Conservation (phyloP, 768 basidiomycete genomes). For the Boletellus emodensis region DNA sequence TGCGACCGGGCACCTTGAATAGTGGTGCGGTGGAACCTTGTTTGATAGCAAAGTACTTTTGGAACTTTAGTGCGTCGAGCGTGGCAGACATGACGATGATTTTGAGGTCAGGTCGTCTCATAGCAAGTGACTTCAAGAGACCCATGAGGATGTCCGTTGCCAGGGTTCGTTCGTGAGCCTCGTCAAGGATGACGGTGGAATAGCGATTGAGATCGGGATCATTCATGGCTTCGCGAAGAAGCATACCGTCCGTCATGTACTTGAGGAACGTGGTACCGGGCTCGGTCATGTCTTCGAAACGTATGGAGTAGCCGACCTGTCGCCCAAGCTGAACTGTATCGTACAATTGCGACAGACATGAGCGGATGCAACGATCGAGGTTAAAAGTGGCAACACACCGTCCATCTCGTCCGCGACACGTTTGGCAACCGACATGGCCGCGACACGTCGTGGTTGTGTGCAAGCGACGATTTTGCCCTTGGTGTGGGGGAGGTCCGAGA, state of each 20-base stretch:
- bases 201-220: slow-evolving; percentile 86
- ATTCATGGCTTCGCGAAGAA: slow-evolving; percentile 97
- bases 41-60: slow-evolving; percentile 78
- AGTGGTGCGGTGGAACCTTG: slow-evolving; percentile 53
- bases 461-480: slow-evolving; percentile 92
- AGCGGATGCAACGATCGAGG: background rate
- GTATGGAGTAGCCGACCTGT: slow-evolving; percentile 96
- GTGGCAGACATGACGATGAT: slow-evolving; percentile 99
- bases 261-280: slow-evolving; percentile 95
- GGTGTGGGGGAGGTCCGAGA: slow-evolving; percentile 87
- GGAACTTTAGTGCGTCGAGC: slow-evolving; percentile 94
- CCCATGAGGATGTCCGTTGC: slow-evolving; percentile 99
- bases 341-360: slow-evolving; percentile 6
- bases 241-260: slow-evolving; percentile 99
- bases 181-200: slow-evolving; percentile 97
- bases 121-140: slow-evolving; percentile 80
- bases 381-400: slow-evolving; percentile 48
- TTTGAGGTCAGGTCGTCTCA: slow-evolving; percentile 83
- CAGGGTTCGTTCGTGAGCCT: slow-evolving; percentile 96
- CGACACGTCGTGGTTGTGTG: slow-evolving; percentile 94
- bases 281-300: slow-evolving; percentile 82
- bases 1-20: slow-evolving; percentile 89
- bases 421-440: slow-evolving; percentile 97
- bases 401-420: slow-evolving; percentile 99
- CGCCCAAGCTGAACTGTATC: slow-evolving; percentile 80